Evolutionary conservation across 345 rosid species (phyloP).

Genomic region (Brassica incana): DNA sequence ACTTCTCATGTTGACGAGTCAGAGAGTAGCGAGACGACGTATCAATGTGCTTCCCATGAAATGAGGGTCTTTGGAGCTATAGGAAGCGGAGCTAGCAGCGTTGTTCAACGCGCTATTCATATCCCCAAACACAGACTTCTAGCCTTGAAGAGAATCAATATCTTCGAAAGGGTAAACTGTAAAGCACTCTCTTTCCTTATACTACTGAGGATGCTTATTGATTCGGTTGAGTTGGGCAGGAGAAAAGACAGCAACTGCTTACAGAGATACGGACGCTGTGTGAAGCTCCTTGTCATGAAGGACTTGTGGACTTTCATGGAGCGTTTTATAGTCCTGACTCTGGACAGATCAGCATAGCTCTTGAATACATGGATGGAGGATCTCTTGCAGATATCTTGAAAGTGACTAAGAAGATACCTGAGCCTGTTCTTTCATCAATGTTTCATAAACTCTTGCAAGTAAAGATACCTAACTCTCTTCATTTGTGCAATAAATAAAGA

Average conservation of each 20-base stretch:
- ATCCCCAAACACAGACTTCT: conserved; percentile 79
- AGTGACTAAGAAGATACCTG: conserved; percentile 63
- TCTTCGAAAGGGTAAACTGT: conserved; percentile 72
- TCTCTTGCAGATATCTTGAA: conserved; percentile 86
- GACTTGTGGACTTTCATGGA: conserved; percentile 94
- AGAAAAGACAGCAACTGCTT: conserved; percentile 91
- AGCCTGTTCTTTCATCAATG: conserved; percentile 84
- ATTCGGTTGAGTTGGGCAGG: conserved; percentile 47
- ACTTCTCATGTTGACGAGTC: conserved; percentile 58
- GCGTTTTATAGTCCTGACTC: conserved; percentile 94
- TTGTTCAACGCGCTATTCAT: conserved; percentile 95
- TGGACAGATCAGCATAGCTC: conserved; percentile 94
- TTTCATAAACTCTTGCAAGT: conserved; percentile 82
- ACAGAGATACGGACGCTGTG: conserved; percentile 92
- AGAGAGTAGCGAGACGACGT: conserved; percentile 66
- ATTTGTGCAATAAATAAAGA: too few species aligned
- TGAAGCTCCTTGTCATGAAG: conserved; percentile 89
- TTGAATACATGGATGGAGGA: conserved; percentile 97
- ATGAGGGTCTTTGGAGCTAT: conserved; percentile 92
- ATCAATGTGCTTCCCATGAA: conserved; percentile 87
- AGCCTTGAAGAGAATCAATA: conserved; percentile 90
- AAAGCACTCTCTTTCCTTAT: neutral
- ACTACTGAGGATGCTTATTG: neutral
- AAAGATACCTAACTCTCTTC: conserved; percentile 32
- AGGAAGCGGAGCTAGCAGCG: conserved; percentile 96